Conservation (phyloP, 2,329 filamentous ascomycete genomes). For the Nectriaceae sp. region DNA sequence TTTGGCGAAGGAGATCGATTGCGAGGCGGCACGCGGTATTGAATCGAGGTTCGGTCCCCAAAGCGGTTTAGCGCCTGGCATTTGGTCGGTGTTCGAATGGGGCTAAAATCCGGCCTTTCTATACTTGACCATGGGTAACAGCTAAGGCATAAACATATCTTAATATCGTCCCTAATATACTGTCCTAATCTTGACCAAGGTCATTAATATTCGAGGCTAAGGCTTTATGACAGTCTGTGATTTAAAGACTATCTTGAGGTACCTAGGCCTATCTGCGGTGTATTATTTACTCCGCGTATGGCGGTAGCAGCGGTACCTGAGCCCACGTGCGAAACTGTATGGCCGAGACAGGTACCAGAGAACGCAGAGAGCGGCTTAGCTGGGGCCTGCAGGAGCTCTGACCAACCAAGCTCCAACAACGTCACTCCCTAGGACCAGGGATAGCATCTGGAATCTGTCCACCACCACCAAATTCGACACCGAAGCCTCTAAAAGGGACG, state of each 20-base stretch:
- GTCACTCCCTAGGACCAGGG: slow-evolving; percentile 2
- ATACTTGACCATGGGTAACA: too few species aligned
- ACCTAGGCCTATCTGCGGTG: too few species aligned
- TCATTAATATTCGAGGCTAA: too few species aligned
- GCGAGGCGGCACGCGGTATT: slow-evolving; percentile 16
- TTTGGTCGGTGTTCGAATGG: slow-evolving; percentile 21
- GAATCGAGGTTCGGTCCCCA: slow-evolving; percentile 35
- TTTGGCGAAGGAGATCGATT: slow-evolving; percentile 22
- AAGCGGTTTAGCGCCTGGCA: slow-evolving; percentile 32
- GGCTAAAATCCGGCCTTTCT: too few species aligned
- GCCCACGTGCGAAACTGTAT: neutral
- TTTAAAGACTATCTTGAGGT: too few species aligned
- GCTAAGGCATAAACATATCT: too few species aligned
- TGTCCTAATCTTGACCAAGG: too few species aligned
- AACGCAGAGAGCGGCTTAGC: neutral
- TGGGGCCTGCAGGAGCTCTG: slow-evolving; percentile 2
- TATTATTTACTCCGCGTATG: too few species aligned
- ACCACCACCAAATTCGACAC: neutral
- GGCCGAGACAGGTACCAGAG: neutral
- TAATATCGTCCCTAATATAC: too few species aligned
- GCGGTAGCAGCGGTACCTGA: neutral
- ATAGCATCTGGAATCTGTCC: neutral
- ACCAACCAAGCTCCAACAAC: slow-evolving; percentile 5
- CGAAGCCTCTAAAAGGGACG: neutral
- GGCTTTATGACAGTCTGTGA: too few species aligned